Evolutionary conservation across 2,329 filamentous ascomycete species (phyloP), one percentile per base, ranked within the genome.

Genomic region (Hypoxylon sp.): DNA sequence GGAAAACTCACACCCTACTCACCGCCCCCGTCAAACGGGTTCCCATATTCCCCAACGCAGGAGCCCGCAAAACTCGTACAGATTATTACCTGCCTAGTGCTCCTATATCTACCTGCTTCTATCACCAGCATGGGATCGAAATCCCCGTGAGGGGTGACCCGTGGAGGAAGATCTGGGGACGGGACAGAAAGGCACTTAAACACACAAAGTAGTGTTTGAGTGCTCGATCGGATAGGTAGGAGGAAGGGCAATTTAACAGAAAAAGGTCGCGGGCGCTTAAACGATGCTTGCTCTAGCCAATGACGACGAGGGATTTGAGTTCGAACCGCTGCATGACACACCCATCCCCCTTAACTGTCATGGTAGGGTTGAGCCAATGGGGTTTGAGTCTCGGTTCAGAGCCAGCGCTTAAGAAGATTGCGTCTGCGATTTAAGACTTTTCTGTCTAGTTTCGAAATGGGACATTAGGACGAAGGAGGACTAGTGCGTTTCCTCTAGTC

Each of bases 231-330:
- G 47, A 58, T 61, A 62, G 52, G 54, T 48, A 69, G 51, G 48
- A 54, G 46, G 50, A 46, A 59, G 57, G 42, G 68, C 55, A 71
- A 71, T 71, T 66, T 59, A 71, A 66, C 60, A 68, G 48, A 24
- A 46, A 69, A 71, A 74, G 70, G 72, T 74, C 71, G 72, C 66
- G 72, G 72, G 72, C 72, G 72, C 72, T 73, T 74, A 74, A 72
- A 61, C 50, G 55, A 63, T 22, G 66, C 46, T 42, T 8, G 11
- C n/a, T 19, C 22, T 17, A 53, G 26, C 71, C 72, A 73, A 74
- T 72, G 17, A 37, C 10, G 22, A 51, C 10, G 26, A 24, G 46
- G 19, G 35, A 50, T 39, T 47, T 17, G 54, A 51, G 62, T 65
- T 72, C 61, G 71, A 71, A 67, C 67, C 52, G 63, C 67, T 73